Conservation (phyloP, 202 grass and related monocot genomes). For the Cymbopogon flexuosus region DNA sequence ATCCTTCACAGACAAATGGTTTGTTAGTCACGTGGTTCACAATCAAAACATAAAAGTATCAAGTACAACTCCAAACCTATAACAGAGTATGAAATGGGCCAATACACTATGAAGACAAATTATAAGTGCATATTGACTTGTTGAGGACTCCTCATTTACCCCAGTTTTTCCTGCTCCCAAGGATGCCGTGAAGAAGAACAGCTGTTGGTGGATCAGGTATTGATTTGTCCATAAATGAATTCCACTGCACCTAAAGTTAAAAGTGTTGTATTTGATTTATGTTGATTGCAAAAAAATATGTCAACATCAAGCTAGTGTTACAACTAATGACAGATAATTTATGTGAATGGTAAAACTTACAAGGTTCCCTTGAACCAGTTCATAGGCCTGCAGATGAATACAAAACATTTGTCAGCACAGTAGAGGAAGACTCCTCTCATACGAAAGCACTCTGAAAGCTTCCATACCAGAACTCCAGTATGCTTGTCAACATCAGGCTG, state of each 20-base stretch:
- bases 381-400: constrained; percentile 66
- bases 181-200: constrained; percentile 96
- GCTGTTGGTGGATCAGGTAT: constrained; percentile 93
- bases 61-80: not conserved
- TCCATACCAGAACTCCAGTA: constrained; percentile 60
- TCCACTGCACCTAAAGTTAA: constrained; percentile 70
- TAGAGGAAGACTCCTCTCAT: not conserved
- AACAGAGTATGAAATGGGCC: not conserved
- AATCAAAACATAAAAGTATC: not conserved
- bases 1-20: constrained; percentile 39
- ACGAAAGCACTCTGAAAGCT: constrained; percentile 8
- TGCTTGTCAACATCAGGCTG: constrained; percentile 43
- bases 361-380: constrained; percentile 85
- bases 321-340: not conserved
- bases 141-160: constrained; percentile 46
- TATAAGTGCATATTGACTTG: not conserved
- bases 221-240: constrained; percentile 94
- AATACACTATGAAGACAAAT: constrained; percentile 8
- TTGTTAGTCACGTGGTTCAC: not conserved
- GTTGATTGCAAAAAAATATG: not conserved
- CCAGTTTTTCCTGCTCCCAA: constrained; percentile 94
- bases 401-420: constrained; percentile 3
- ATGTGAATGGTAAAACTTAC: constrained; percentile 42
- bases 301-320: not conserved
- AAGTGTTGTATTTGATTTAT: not conserved